phyloP scores from a whole-genome alignment of 257 asterid species.

The Fraxinus anomala region DNA sequence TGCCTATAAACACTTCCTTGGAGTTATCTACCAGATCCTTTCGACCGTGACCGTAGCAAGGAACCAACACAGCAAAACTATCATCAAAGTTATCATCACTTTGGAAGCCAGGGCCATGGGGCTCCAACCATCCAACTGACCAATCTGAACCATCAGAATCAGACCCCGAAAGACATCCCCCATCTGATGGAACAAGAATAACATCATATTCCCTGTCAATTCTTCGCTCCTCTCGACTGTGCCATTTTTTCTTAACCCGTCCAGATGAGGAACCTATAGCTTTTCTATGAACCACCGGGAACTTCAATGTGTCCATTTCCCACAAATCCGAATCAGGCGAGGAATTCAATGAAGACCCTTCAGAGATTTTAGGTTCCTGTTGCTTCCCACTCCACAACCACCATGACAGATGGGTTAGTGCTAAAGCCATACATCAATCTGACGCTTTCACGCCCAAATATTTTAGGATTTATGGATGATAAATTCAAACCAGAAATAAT shows the following conservation, averaged over 20 bases:
- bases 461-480: neutral
- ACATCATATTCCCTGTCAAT: conserved; percentile 49
- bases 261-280: conserved; percentile 37
- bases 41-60: conserved; percentile 44
- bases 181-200: conserved; percentile 56
- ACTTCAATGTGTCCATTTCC: conserved; percentile 46
- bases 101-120: conserved; percentile 47
- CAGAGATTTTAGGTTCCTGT: conserved; percentile 35
- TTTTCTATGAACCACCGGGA: conserved; percentile 32
- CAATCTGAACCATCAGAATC: conserved; percentile 60
- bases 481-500: neutral
- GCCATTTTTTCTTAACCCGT: conserved; percentile 42
- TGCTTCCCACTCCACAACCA: conserved; percentile 48
- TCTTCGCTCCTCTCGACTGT: conserved; percentile 48
- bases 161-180: conserved; percentile 57
- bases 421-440: conserved; percentile 33
- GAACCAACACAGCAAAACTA: conserved; percentile 57
- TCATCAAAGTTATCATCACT: conserved; percentile 39
- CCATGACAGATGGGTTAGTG: conserved; percentile 41
- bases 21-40: conserved; percentile 31
- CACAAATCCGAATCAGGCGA: conserved; percentile 36
- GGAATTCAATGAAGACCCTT: conserved; percentile 31
- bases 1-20: conserved; percentile 28
- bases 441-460: neutral
- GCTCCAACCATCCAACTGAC: conserved; percentile 62